Evolutionary conservation across 176 grass and related monocot genomes (phyloP).

Genomic region (Cocos nucifera): DNA sequence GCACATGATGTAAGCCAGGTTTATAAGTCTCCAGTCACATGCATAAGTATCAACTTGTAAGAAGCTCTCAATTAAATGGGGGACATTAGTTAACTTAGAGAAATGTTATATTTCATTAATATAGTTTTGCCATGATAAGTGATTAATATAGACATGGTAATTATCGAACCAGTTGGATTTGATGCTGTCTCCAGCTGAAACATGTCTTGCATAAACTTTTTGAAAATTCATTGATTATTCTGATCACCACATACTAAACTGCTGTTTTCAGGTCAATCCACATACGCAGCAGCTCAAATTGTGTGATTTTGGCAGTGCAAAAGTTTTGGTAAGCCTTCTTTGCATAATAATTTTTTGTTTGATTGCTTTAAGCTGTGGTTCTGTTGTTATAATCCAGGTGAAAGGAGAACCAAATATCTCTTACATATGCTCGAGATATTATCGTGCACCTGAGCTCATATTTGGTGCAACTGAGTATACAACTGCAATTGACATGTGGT

Average conservation of each 20-base stretch:
- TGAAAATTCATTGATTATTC: no score
- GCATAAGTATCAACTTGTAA: no score
- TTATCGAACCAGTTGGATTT: no score
- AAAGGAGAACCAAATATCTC: slow-evolving; percentile 97
- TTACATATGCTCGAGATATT: slow-evolving; percentile 99
- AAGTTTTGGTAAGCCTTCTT: slow-evolving; percentile 32
- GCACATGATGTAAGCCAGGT: no score
- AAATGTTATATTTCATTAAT: no score
- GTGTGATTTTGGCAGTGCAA: slow-evolving; percentile 41
- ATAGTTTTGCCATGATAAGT: no score
- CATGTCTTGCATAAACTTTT: no score
- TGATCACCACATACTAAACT: slow-evolving; percentile 13
- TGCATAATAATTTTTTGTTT: neutral
- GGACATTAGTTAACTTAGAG: no score
- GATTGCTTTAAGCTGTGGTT: neutral
- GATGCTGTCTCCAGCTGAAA: no score
- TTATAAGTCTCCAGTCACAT: no score
- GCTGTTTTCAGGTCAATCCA: slow-evolving; percentile 38
- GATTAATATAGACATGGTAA: no score
- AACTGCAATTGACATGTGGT: slow-evolving; percentile 93
- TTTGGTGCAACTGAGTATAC: slow-evolving; percentile 97
- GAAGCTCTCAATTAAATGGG: no score
- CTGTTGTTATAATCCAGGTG: slow-evolving; percentile 29
- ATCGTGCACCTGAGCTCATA: slow-evolving; percentile 94
- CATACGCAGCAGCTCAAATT: slow-evolving; percentile 47